Evolutionary conservation across 768 basidiomycete species (phyloP).

Genomic region (Cyathus striatus): DNA sequence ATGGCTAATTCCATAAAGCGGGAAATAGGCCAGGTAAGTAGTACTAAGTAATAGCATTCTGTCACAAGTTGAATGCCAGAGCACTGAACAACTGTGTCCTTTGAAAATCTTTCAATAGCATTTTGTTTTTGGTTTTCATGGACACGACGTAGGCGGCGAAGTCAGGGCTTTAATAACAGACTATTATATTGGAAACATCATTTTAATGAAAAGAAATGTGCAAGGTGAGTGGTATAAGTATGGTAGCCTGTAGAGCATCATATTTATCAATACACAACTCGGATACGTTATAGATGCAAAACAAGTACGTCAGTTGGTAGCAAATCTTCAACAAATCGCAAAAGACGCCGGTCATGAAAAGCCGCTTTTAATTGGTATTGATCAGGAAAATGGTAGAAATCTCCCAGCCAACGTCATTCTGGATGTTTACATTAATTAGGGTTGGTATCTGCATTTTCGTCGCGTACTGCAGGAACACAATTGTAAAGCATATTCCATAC

Average conservation of each 20-base stretch:
- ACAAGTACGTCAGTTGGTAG: constrained; percentile 45
- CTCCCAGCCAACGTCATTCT: neutral
- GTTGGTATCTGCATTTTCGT: constrained; percentile 65
- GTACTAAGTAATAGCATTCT: no score
- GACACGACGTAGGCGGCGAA: constrained; percentile 43
- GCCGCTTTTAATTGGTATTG: constrained; percentile 64
- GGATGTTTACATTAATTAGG: constrained; percentile 27
- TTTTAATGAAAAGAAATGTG: constrained; percentile 67
- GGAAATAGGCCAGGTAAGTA: no score
- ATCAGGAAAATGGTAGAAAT: constrained; percentile 64
- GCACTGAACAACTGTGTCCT: no score
- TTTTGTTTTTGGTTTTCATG: constrained; percentile 70
- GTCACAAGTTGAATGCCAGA: no score
- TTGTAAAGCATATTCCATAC: no score
- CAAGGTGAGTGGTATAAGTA: constrained; percentile 28
- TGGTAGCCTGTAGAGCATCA: neutral
- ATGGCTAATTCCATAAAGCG: no score
- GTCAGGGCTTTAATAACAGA: constrained; percentile 52
- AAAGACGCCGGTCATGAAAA: constrained; percentile 47
- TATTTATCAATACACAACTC: neutral
- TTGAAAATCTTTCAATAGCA: no score
- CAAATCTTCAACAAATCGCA: constrained; percentile 49
- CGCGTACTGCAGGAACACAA: constrained; percentile 53
- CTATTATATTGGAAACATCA: constrained; percentile 63
- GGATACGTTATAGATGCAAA: constrained; percentile 31